Conservation (phyloP, 208 protist genomes). For the Jaenimonas drosophilae region DNA sequence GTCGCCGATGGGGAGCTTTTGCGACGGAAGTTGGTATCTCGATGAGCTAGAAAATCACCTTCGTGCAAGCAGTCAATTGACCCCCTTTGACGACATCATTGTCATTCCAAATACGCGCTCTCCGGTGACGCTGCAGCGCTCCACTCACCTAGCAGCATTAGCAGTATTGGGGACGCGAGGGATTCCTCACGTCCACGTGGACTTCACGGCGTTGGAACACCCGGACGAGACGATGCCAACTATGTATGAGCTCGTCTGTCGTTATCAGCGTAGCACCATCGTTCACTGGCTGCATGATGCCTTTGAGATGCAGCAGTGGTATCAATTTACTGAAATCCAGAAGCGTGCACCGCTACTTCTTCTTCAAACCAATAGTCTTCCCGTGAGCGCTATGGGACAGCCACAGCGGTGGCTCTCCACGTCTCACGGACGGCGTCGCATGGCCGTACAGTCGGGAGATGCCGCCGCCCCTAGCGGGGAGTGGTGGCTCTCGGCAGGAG, state of each 20-base stretch:
- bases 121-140: conserved; percentile 63
- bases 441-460: not conserved
- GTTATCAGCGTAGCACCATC: conserved; percentile 67
- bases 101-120: conserved; percentile 81
- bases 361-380: conserved; percentile 59
- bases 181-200: conserved; percentile 66
- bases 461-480: conserved; percentile 6
- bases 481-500: conserved; percentile 42
- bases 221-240: conserved; percentile 79
- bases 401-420: too few species aligned
- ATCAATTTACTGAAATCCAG: conserved; percentile 57
- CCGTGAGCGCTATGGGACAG: conserved; percentile 13
- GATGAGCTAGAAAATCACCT: conserved; percentile 55
- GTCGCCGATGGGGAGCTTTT: not conserved
- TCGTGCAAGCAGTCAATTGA: conserved; percentile 46
- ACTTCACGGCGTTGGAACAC: conserved; percentile 84
- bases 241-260: conserved; percentile 62
- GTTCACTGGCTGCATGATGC: conserved; percentile 85
- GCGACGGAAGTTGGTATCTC: conserved; percentile 42
- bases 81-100: conserved; percentile 82
- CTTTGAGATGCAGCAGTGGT: conserved; percentile 83
- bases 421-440: not conserved
- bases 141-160: conserved; percentile 75
- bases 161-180: conserved; percentile 63
- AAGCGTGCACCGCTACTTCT: conserved; percentile 59